Percentiles rank a stretch among this genome's conserved stretches.
Conservation (phyloP, 192 early-diverging fungal genomes). For the Oehlia diaphana region DNA sequence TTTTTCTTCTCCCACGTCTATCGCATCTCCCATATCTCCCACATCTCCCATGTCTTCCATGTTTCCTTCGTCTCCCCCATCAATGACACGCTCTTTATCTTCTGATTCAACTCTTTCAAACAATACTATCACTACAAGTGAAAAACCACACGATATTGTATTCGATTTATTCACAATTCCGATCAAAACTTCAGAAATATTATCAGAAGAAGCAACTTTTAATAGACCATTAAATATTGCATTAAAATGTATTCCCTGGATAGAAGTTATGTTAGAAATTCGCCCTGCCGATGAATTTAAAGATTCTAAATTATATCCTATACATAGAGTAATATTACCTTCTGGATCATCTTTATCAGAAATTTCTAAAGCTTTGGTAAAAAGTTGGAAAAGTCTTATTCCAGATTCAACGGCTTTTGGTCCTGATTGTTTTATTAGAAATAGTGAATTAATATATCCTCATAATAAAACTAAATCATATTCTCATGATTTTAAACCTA, state of each 20-base stretch:
- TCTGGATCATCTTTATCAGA: constrained; percentile 19
- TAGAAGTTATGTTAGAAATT: constrained; percentile 22
- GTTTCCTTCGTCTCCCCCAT: neutral
- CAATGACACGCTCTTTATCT: neutral
- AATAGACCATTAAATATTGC: constrained; percentile 20
- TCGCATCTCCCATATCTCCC: neutral
- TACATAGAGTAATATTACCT: constrained; percentile 10
- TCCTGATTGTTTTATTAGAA: neutral
- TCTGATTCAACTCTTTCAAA: neutral
- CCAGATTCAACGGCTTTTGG: neutral
- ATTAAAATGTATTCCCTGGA: constrained; percentile 19
- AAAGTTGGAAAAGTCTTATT: constrained; percentile 15
- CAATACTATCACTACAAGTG: neutral
- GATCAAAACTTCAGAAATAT: neutral
- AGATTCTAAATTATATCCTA: constrained; percentile 17
- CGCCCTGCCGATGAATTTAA: neutral
- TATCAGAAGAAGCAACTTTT: neutral
- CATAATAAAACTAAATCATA: neutral
- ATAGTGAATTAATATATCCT: neutral
- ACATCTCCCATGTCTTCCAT: neutral
- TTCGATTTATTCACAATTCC: constrained; percentile 16
- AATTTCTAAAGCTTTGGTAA: constrained; percentile 22
- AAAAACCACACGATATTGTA: neutral
- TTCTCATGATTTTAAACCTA: neutral
- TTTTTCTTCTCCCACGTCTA: neutral